These are phyloP conservation scores for Cymbopogon flexuosus DNA, from an alignment of 202 grass and related monocot species.

Conservation along the genomic window DNA sequence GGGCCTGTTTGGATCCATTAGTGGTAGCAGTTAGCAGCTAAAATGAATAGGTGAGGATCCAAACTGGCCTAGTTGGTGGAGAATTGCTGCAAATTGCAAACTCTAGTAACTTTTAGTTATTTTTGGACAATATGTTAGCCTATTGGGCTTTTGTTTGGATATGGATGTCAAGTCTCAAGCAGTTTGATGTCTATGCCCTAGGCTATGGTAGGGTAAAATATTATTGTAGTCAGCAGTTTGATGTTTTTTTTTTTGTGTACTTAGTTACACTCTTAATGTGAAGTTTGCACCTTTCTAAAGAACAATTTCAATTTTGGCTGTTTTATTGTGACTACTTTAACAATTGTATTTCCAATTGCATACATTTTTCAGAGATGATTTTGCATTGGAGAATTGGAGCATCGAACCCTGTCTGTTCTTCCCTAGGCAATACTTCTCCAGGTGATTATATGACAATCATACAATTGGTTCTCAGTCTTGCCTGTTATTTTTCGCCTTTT, in stretches of 20 bases:
- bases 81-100: not conserved
- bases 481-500: not conserved
- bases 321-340: conserved; percentile 11
- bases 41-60: not conserved
- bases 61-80: not conserved
- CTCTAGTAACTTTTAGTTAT: not conserved
- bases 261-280: conserved; percentile 15
- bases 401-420: conserved; percentile 49
- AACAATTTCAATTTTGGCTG: not conserved
- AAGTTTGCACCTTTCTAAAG: conserved; percentile 17
- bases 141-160: conserved; percentile 5
- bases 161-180: conserved; percentile 13
- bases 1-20: not conserved
- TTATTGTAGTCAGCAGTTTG: not conserved
- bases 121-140: not conserved
- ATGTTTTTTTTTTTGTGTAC: conserved; percentile 19
- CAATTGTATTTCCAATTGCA: conserved; percentile 4
- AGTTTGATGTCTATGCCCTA: too few species aligned
- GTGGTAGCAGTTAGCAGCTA: not conserved
- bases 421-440: conserved; percentile 60
- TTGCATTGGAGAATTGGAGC: conserved; percentile 27
- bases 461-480: not conserved
- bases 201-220: not conserved
- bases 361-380: conserved; percentile 58
- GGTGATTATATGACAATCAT: conserved; percentile 36